Percentiles rank a stretch among this genome's conserved stretches.
Evolutionary conservation across 2,329 filamentous ascomycete genomes (phyloP).

Genomic region (Ophiocordyceps polyrhachis-furcata): DNA sequence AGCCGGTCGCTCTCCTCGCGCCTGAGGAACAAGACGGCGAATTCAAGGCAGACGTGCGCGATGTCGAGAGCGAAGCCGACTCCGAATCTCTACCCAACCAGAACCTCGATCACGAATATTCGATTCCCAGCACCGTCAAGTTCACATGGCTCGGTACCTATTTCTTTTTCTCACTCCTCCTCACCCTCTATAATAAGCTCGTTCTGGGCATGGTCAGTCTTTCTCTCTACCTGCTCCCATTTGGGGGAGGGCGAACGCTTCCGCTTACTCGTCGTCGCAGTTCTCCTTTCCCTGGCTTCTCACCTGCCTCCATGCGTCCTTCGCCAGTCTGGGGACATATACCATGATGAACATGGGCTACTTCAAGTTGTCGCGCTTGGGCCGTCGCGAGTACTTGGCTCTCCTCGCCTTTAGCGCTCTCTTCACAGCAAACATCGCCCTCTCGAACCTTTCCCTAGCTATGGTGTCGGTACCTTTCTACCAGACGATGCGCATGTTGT

Average conservation of each 20-base stretch:
- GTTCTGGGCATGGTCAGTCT: slow-evolving; percentile 29
- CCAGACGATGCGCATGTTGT: slow-evolving; percentile 43
- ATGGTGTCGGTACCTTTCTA: slow-evolving; percentile 49
- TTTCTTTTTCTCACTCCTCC: slow-evolving; percentile 26
- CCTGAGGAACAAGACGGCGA: slow-evolving; percentile 14
- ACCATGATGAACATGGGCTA: slow-evolving; percentile 30
- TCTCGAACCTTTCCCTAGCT: slow-evolving; percentile 42
- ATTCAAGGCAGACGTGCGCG: slow-evolving; percentile 10
- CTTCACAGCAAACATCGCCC: slow-evolving; percentile 44
- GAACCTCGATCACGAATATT: slow-evolving; percentile 25
- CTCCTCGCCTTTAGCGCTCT: slow-evolving; percentile 39
- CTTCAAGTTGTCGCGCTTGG: slow-evolving; percentile 32
- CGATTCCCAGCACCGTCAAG: slow-evolving; percentile 24
- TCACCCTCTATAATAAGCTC: slow-evolving; percentile 42
- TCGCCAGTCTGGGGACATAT: slow-evolving; percentile 36
- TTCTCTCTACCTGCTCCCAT: not conserved
- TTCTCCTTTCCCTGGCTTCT: slow-evolving; percentile 43
- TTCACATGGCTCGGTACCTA: slow-evolving; percentile 32
- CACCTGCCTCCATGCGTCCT: slow-evolving; percentile 38
- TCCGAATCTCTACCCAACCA: slow-evolving; percentile 11
- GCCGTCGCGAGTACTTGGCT: slow-evolving; percentile 32
- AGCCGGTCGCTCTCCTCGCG: slow-evolving; percentile 13
- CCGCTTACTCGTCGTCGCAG: slow-evolving; percentile 11
- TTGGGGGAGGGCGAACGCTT: not conserved
- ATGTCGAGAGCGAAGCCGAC: slow-evolving; percentile 14